Evolutionary conservation across 2,329 filamentous ascomycete species (phyloP).

Genomic region (Talaromyces islandicus): DNA sequence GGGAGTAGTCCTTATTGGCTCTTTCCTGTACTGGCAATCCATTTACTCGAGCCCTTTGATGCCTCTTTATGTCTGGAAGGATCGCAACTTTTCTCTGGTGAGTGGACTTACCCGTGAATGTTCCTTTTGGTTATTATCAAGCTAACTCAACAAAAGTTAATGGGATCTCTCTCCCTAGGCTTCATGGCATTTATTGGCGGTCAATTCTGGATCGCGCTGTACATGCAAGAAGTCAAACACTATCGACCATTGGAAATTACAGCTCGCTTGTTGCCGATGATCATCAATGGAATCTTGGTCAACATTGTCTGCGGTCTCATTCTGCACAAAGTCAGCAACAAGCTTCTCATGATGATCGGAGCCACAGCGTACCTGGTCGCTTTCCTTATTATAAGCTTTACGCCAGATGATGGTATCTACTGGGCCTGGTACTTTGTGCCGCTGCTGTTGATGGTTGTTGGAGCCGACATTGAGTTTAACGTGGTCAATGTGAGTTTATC

Average conservation of each 20-base stretch:
- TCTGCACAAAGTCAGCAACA: conserved; percentile 60
- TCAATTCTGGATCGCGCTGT: conserved; percentile 60
- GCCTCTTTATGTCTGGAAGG: conserved; percentile 51
- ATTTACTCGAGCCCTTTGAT: conserved; percentile 46
- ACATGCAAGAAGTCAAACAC: conserved; percentile 54
- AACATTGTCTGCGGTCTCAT: conserved; percentile 59
- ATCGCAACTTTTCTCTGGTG: conserved; percentile 60
- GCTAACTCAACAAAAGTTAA: conserved; percentile 36
- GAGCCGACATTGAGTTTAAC: conserved; percentile 65
- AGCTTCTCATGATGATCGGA: conserved; percentile 52
- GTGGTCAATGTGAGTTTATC: conserved; percentile 55
- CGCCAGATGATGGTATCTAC: conserved; percentile 48
- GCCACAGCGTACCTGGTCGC: conserved; percentile 36
- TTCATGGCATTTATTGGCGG: conserved; percentile 58
- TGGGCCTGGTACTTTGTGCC: conserved; percentile 62
- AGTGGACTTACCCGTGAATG: conserved; percentile 13
- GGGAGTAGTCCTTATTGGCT: conserved; percentile 50
- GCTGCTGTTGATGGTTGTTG: conserved; percentile 56
- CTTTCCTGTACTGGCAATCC: conserved; percentile 60
- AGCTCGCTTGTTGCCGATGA: conserved; percentile 60
- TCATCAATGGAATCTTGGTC: conserved; percentile 56
- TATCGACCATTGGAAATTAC: conserved; percentile 55
- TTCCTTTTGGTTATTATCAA: background rate
- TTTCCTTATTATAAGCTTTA: conserved; percentile 53
- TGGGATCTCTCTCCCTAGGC: conserved; percentile 52